phyloP scores from a whole-genome alignment of 2,329 filamentous ascomycete genomes.

The Ophiostoma sp. region DNA sequence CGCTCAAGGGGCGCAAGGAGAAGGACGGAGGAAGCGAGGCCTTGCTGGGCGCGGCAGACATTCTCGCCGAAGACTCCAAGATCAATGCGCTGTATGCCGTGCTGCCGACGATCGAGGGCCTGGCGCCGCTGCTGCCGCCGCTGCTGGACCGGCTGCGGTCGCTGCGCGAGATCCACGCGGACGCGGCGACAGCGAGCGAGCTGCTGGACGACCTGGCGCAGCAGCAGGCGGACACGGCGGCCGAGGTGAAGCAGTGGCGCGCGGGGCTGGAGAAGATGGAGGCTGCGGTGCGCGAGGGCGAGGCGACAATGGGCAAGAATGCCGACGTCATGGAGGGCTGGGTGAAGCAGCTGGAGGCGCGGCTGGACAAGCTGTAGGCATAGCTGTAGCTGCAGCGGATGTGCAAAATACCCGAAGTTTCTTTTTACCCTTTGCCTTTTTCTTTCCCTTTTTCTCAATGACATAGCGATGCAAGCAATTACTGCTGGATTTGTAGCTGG shows the following conservation, averaged over 20 bases:
- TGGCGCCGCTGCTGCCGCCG: slow-evolving; percentile 78
- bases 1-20: slow-evolving; percentile 40
- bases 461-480: background rate
- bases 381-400: background rate
- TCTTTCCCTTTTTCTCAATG: background rate
- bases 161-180: slow-evolving; percentile 75
- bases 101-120: slow-evolving; percentile 77
- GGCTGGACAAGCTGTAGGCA: slow-evolving; percentile 55
- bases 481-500: background rate
- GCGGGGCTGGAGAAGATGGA: slow-evolving; percentile 77
- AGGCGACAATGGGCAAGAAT: slow-evolving; percentile 68
- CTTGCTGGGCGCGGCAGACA: slow-evolving; percentile 25
- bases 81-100: slow-evolving; percentile 89
- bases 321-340: slow-evolving; percentile 79
- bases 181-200: slow-evolving; percentile 75
- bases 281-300: slow-evolving; percentile 63
- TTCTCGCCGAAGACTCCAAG: slow-evolving; percentile 69
- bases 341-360: slow-evolving; percentile 80
- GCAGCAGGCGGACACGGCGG: slow-evolving; percentile 73
- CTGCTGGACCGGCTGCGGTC: slow-evolving; percentile 81
- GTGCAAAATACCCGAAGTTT: background rate
- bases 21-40: slow-evolving; percentile 33
- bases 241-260: slow-evolving; percentile 80
- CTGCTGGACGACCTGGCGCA: slow-evolving; percentile 72
- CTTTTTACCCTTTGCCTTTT: background rate